phyloP scores from a whole-genome alignment of 495 filamentous ascomycete genomes.

The Hyaloscypha hepaticicola region DNA sequence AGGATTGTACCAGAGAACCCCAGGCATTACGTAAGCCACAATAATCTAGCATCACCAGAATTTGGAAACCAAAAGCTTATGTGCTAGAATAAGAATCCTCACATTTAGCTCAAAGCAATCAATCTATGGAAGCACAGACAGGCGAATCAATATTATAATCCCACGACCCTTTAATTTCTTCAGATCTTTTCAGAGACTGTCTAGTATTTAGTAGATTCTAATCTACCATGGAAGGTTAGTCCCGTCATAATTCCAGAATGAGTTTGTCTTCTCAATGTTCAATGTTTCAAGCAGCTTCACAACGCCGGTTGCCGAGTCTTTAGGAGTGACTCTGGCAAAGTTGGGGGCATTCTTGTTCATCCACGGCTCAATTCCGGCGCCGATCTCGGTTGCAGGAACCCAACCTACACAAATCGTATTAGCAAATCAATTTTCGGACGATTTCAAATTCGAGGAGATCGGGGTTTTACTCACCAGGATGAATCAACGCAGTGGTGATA shows the following conservation, averaged over 20 bases:
- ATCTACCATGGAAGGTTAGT: constrained; percentile 20
- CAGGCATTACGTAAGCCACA: no score
- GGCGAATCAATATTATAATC: no score
- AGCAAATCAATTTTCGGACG: neutral
- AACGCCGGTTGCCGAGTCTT: neutral
- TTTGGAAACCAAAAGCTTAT: no score
- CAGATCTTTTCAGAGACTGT: no score
- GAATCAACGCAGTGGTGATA: constrained; percentile 18
- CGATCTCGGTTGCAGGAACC: constrained; percentile 18
- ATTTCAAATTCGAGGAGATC: neutral
- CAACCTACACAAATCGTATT: constrained; percentile 14
- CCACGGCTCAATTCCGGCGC: constrained; percentile 17
- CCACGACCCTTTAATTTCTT: no score
- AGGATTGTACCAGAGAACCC: no score
- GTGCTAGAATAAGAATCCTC: no score
- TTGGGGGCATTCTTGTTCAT: constrained; percentile 14
- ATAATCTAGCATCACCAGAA: no score
- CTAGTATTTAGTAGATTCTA: neutral
- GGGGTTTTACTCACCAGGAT: constrained; percentile 24
- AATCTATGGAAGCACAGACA: no score
- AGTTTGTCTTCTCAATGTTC: constrained; percentile 14
- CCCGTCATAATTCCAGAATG: constrained; percentile 21
- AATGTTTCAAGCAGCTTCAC: constrained; percentile 17
- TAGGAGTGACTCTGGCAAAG: neutral
- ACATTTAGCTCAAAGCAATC: no score